These are phyloP conservation scores for Trichomonascaceae sp. DNA, from an alignment of 1,139 yeast genomes.

Conservation along the genomic window DNA sequence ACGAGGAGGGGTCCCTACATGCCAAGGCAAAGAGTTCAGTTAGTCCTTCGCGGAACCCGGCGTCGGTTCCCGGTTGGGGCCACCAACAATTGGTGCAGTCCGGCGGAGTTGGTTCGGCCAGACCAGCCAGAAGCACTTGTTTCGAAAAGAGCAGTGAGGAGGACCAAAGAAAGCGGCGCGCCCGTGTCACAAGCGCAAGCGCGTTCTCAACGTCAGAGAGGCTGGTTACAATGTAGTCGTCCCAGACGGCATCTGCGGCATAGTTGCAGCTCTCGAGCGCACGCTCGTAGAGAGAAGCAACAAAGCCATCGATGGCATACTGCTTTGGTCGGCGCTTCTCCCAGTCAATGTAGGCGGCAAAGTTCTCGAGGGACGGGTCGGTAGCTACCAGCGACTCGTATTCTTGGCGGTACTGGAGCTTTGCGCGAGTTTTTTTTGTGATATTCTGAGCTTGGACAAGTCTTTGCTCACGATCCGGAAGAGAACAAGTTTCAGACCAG, in stretches of 20 bases:
- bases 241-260: constrained; percentile 16
- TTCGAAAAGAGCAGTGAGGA: not conserved
- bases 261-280: constrained; percentile 11
- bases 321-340: constrained; percentile 12
- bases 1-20: too few species aligned
- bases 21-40: not conserved
- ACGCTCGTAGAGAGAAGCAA: constrained; percentile 16
- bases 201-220: not conserved
- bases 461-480: constrained; percentile 4
- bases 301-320: constrained; percentile 7
- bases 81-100: too few species aligned
- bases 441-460: too few species aligned
- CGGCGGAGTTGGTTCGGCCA: too few species aligned
- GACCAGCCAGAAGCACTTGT: not conserved
- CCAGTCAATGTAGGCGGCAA: constrained; percentile 23
- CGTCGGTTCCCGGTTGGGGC: not conserved
- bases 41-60: not conserved
- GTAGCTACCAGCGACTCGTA: too few species aligned
- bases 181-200: not conserved
- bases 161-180: not conserved
- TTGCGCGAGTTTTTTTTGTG: constrained; percentile 10
- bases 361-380: constrained; percentile 10
- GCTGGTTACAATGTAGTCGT: constrained; percentile 12
- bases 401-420: not conserved
- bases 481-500: not conserved